A percentile compares a stretch with the other conserved stretches of the same genome.
phyloP scores from a whole-genome alignment of 192 early-diverging fungal species.

The Entrophospora sp. region DNA sequence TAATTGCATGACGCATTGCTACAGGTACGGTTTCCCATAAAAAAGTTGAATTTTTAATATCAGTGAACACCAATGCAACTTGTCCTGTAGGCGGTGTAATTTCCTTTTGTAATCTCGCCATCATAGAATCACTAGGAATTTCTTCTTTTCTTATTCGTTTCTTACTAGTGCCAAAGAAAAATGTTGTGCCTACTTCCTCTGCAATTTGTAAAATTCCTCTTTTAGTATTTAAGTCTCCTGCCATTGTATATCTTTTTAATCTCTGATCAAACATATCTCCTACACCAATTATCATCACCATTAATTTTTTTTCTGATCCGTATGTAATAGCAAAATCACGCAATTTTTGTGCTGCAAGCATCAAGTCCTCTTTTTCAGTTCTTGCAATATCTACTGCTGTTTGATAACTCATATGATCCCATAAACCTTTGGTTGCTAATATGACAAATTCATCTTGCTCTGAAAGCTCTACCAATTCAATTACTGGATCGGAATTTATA shows the following conservation, averaged over 20 bases:
- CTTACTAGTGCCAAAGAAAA: conserved; percentile 19
- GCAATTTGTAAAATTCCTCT: too few relatives aligned
- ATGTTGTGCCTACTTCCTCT: conserved; percentile 22
- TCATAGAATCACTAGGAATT: conserved; percentile 44
- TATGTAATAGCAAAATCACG: conserved; percentile 82
- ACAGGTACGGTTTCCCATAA: conserved; percentile 81
- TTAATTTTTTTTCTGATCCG: conserved; percentile 63
- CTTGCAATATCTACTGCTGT: conserved; percentile 80
- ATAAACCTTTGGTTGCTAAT: conserved; percentile 63
- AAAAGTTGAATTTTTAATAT: conserved; percentile 88
- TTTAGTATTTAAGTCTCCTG: too few relatives aligned
- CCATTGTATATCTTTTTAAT: conserved; percentile 19
- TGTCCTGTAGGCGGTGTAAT: conserved; percentile 75
- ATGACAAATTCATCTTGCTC: conserved; percentile 78
- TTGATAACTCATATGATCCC: conserved; percentile 71
- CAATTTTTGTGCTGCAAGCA: conserved; percentile 70
- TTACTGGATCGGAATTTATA: conserved; percentile 79
- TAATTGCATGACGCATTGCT: conserved; percentile 81
- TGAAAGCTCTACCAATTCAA: conserved; percentile 59
- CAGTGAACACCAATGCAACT: conserved; percentile 84
- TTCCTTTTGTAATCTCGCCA: conserved; percentile 48
- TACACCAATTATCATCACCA: conserved; percentile 87
- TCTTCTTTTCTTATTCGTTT: conserved; percentile 34
- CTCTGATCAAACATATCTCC: conserved; percentile 60
- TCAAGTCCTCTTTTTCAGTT: conserved; percentile 63